phyloP scores from a whole-genome alignment of 73 alveolate genomes.

The Paramecium caudatum region DNA sequence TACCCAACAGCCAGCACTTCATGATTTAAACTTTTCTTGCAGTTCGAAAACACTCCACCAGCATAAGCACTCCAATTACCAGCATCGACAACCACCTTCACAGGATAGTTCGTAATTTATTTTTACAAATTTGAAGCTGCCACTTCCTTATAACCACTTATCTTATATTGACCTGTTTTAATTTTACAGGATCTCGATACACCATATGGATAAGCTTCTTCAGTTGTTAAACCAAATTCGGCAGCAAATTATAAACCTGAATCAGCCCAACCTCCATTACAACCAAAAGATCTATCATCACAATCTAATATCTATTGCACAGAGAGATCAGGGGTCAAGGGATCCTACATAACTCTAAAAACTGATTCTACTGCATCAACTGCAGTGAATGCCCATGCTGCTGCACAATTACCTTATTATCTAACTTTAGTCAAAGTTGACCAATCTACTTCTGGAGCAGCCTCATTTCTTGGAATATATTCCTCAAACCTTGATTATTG shows the following conservation, averaged over 20 bases:
- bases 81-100: constrained; percentile 77
- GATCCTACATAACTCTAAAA: constrained; percentile 72
- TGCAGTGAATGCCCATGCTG: constrained; percentile 93
- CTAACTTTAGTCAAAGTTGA: constrained; percentile 24
- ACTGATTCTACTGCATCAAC: constrained; percentile 92
- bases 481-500: no score
- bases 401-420: constrained; percentile 88
- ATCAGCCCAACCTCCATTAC: constrained; percentile 84
- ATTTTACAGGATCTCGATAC: constrained; percentile 17
- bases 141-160: constrained; percentile 26
- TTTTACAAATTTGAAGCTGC: not conserved
- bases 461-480: no score
- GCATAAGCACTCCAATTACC: constrained; percentile 68
- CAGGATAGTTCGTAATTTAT: no score
- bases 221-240: constrained; percentile 68
- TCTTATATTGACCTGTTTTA: not conserved
- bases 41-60: constrained; percentile 70
- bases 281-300: constrained; percentile 84
- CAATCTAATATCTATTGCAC: constrained; percentile 84
- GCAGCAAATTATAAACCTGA: constrained; percentile 74
- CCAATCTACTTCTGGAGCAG: constrained; percentile 51
- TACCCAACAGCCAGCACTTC: constrained; percentile 76
- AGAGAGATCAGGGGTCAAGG: constrained; percentile 74
- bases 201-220: constrained; percentile 81
- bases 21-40: constrained; percentile 69